Percentiles rank a stretch among this genome's conserved stretches.
These are phyloP conservation scores for Fusarium algeriense DNA, from an alignment of 2,329 filamentous ascomycete species.

Conservation along the genomic window DNA sequence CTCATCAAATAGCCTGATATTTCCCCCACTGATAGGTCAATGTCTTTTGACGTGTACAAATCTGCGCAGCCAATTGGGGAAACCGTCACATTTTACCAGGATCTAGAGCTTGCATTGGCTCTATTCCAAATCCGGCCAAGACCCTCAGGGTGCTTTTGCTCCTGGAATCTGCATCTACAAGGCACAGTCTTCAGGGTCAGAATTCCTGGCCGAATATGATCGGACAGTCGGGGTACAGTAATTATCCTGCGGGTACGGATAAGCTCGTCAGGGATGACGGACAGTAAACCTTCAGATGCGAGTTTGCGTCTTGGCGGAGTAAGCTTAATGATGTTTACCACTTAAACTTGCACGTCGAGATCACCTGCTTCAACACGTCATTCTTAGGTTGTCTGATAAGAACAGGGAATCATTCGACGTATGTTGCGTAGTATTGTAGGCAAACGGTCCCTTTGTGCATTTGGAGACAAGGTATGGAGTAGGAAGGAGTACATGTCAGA, in stretches of 20 bases:
- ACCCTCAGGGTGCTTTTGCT: not conserved
- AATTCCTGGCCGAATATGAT: not conserved
- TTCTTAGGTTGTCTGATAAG: not conserved
- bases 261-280: not conserved
- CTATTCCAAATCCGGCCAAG: not conserved
- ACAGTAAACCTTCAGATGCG: not conserved
- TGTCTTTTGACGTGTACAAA: not conserved
- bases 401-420: not conserved
- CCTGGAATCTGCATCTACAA: constrained; percentile 15
- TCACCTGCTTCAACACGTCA: not conserved
- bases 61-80: not conserved
- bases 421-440: not conserved
- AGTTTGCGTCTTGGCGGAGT: constrained; percentile 20
- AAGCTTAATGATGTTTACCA: constrained; percentile 15
- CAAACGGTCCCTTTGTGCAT: not conserved
- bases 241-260: not conserved
- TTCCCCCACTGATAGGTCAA: not conserved
- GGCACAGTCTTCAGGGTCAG: constrained; percentile 17
- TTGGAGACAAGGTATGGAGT: not conserved
- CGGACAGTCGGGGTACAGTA: not conserved
- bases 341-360: not conserved
- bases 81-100: not conserved
- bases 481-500: not conserved
- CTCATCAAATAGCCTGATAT: not conserved
- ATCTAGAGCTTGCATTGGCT: not conserved